Evolutionary conservation across 164 flowering plant genomes (phyloP), one percentile per base, ranked within the genome.

Genomic region (Aristolochia contorta): DNA sequence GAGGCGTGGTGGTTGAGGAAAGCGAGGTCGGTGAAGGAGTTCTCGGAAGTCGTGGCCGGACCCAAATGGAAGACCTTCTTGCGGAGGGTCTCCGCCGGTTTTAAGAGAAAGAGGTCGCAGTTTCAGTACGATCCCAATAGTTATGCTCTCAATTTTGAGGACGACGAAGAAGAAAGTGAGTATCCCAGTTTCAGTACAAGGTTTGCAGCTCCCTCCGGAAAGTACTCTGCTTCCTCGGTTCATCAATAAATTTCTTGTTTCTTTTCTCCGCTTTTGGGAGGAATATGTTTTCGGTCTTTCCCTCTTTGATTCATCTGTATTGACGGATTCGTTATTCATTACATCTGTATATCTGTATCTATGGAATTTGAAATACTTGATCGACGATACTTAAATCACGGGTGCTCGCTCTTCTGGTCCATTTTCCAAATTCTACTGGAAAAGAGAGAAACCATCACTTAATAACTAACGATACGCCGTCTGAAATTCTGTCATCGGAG

Each of bases 11-110:
- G 74, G 74, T 32, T 22, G 18, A 67, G 12, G 54, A 52, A 52
- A 1, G 9, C 82, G 49, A 72, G 52, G 75, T 79, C 69, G 67
- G 46, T 87, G 48, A 77, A 92, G 1, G 91, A 87, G 67, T 84
- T 86, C 89, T 87, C 96, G 59, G 96, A 91, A 74, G 59, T 88
- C 63, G 83, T 78, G 53, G 93, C 96, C n/a, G 96, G 93, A 0
- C 96, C 97, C 2, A 76, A 63, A 53, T 91, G 97, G 97, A 91
- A 91, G 77, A 91, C 91, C 0, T 91, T 91, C 32, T 16, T 56
- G 18, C 58, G 58, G 4, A 56, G 58, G 45, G 32, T 56, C 18
- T 7, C 20, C n/a, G 14, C 19, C 32, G 20, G 47, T 27, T 20
- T 13, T 27, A 46, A 46, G 12, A 45, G 51, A 10, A 30, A 30